Evolutionary conservation across 495 filamentous ascomycete species (phyloP).

Genomic region (Aspergillus heteromorphus): DNA sequence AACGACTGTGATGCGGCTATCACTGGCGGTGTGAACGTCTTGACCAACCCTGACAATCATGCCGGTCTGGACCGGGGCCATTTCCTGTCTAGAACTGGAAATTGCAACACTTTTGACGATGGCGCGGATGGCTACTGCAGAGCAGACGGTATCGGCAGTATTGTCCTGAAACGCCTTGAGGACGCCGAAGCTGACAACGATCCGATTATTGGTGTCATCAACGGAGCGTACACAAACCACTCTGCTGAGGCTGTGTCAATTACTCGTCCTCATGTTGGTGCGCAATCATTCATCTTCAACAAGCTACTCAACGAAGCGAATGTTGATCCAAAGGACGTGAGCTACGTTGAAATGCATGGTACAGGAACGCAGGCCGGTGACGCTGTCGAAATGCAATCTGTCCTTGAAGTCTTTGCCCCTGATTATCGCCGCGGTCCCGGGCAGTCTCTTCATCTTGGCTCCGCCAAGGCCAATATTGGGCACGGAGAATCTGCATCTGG

Average conservation of each 20-base stretch:
- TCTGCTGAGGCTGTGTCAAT: conserved; percentile 75
- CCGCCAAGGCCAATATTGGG: conserved; percentile 84
- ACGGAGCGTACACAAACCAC: conserved; percentile 67
- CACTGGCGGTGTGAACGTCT: conserved; percentile 72
- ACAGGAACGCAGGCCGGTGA: conserved; percentile 84
- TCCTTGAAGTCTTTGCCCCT: conserved; percentile 77
- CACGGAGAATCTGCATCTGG: conserved; percentile 89
- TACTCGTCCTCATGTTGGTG: conserved; percentile 70
- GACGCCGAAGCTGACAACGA: conserved; percentile 74
- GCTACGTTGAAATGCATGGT: conserved; percentile 88
- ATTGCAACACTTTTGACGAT: conserved; percentile 76
- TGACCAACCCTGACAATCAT: conserved; percentile 84
- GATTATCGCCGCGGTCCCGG: conserved; percentile 57
- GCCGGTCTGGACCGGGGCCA: conserved; percentile 77
- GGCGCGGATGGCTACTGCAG: conserved; percentile 75
- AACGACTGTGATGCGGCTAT: conserved; percentile 83
- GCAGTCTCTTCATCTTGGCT: conserved; percentile 73
- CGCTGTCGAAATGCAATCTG: conserved; percentile 71
- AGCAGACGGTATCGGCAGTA: conserved; percentile 64
- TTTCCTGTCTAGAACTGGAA: conserved; percentile 73
- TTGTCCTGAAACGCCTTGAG: conserved; percentile 69
- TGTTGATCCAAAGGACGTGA: conserved; percentile 65
- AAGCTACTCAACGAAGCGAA: conserved; percentile 64
- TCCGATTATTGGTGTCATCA: conserved; percentile 62
- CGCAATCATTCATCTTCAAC: conserved; percentile 65